Base-by-base conservation (phyloP, 176 grass and related monocot species). In the Canna indica region DNA sequence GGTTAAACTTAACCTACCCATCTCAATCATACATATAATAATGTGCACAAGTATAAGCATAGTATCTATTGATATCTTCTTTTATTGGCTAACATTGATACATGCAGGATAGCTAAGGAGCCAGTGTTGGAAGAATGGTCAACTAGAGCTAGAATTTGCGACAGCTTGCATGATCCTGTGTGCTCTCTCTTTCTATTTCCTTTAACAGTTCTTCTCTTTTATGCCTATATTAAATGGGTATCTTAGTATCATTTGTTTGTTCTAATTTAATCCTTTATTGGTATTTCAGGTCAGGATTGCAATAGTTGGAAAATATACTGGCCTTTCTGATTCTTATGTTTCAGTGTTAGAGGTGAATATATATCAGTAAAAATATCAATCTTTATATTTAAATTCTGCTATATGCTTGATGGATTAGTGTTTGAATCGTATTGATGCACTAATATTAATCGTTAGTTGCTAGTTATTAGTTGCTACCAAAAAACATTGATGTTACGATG, bases 301-400 rank as follows among this genome's bases (percentile, higher is more conserved):
- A 17, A 85, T 85, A 68, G 78, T 85, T 47, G 78, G 78, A 47
- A 85, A 85, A 61, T 85, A 85, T 68, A 85, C 83, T 67, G 83
- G 67, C 73, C 67, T 77, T 59, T 69, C 83, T 50, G 83, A 85
- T 81, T 77, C 83, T 77, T 85, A 85, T 73, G 67, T 85, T 12
- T 85, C 83, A 47, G 83, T 85, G 33, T 68, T 81, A 42, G 72
- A 85, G 83, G 83, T 85, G 41, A 68, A 50, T 50, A 20, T 30
- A 17, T 25, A 22, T 28, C 14, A 26, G 26, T 16, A n/a, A 33
- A 34, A 17, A 35, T 33, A 34, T 20, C 14, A 6, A 33, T 63
- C 29, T 18, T 34, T 63, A 30, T 33, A 11, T n/a, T n/a, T 59
- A 59, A 27, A 27, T 36, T 66, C n/a, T n/a, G n/a, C n/a, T n/a